Percentiles rank a stretch among this genome's conserved stretches.
Evolutionary conservation across 2,329 filamentous ascomycete species (phyloP).

Genomic region (Canariomyces notabilis): DNA sequence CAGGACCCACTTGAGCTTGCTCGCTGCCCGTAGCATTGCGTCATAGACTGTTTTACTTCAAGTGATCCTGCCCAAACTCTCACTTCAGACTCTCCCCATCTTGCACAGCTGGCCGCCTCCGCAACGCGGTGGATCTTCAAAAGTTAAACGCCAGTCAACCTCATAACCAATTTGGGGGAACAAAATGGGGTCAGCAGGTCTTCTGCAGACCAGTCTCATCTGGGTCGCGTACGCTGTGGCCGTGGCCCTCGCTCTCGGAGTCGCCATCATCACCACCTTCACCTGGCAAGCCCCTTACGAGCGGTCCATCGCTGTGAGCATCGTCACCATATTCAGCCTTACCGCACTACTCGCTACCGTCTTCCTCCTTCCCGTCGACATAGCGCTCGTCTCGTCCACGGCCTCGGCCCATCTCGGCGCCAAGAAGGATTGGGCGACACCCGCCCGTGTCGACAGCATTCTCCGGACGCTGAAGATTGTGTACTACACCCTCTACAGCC

Average conservation of each 20-base stretch:
- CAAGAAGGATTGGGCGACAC: slow-evolving; percentile 94
- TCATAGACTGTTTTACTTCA: slow-evolving; percentile 14
- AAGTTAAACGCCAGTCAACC: too few relatives aligned
- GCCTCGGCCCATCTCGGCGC: slow-evolving; percentile 67
- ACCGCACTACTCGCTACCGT: slow-evolving; percentile 87
- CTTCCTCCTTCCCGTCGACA: slow-evolving; percentile 87
- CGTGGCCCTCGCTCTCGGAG: slow-evolving; percentile 67
- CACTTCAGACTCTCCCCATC: not conserved
- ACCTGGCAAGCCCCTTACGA: slow-evolving; percentile 88
- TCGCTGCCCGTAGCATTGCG: slow-evolving; percentile 21
- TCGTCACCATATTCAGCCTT: slow-evolving; percentile 80
- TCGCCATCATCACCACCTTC: slow-evolving; percentile 81
- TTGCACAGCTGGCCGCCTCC: not conserved
- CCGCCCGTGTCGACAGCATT: slow-evolving; percentile 71
- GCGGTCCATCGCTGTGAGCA: slow-evolving; percentile 73
- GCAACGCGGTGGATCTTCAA: not conserved
- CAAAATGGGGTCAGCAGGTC: slow-evolving; percentile 38
- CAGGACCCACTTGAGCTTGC: slow-evolving; percentile 10
- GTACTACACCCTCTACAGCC: slow-evolving; percentile 88
- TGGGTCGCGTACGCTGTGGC: slow-evolving; percentile 91
- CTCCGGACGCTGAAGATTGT: slow-evolving; percentile 76
- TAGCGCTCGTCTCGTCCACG: slow-evolving; percentile 89
- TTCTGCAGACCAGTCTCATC: slow-evolving; percentile 85
- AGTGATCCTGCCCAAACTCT: not conserved
- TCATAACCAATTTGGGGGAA: not conserved